Conservation (phyloP, 441 rosid genomes). For the Raphanus hybrid region DNA sequence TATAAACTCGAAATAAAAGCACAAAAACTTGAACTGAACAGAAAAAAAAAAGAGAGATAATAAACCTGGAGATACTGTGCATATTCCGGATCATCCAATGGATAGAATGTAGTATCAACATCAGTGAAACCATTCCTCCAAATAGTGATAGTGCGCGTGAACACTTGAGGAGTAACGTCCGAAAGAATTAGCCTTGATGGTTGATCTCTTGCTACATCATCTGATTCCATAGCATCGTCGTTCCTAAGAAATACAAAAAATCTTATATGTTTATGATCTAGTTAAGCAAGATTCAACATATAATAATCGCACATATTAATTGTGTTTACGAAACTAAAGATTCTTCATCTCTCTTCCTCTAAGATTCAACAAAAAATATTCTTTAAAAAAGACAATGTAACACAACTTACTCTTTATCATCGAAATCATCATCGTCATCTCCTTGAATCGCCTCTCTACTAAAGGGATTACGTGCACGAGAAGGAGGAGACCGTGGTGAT, state of each 20-base stretch:
- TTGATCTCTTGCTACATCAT: constrained; percentile 23
- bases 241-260: background rate
- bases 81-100: constrained; percentile 53
- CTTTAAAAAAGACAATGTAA: background rate
- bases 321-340: background rate
- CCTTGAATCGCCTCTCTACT: constrained; percentile 44
- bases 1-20: background rate
- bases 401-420: background rate
- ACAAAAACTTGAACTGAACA: no score
- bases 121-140: constrained; percentile 66
- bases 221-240: constrained; percentile 33
- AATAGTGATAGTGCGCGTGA: constrained; percentile 43
- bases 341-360: background rate
- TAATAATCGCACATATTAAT: no score
- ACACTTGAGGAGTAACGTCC: constrained; percentile 31
- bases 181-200: constrained; percentile 34
- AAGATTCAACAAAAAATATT: background rate
- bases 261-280: constrained; percentile 18
- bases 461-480: constrained; percentile 48
- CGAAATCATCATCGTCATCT: constrained; percentile 15
- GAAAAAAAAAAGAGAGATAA: background rate
- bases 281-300: no score
- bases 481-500: constrained; percentile 49
- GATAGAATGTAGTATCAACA: constrained; percentile 45
- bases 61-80: constrained; percentile 52